A percentile compares a stretch with the other conserved stretches of the same genome.
Evolutionary conservation across 1,284 basidiomycete species (phyloP).

Genomic region (Ceratobasidium sp.): DNA sequence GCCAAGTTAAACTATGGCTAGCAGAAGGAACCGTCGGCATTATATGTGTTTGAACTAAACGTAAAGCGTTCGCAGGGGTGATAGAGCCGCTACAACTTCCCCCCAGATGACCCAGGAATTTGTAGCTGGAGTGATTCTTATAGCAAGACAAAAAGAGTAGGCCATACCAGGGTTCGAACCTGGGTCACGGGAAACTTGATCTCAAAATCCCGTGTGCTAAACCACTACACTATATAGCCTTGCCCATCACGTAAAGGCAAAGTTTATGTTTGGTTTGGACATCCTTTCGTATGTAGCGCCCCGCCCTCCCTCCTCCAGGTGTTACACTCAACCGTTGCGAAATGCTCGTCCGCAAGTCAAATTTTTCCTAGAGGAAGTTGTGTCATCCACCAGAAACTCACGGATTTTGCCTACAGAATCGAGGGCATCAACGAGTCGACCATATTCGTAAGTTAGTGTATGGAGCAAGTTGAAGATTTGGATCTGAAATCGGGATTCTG

Average conservation of each 20-base stretch:
- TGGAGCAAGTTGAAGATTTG: not conserved
- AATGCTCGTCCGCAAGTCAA: not conserved
- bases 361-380: not conserved
- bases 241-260: not conserved
- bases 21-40: too few relatives aligned
- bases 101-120: too few relatives aligned
- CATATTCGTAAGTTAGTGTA: too few relatives aligned
- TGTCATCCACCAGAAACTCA: not conserved
- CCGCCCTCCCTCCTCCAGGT: not conserved
- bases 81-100: too few relatives aligned
- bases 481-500: not conserved
- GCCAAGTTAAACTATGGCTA: too few relatives aligned
- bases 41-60: too few relatives aligned
- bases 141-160: conserved; percentile 2
- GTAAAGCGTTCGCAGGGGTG: too few relatives aligned
- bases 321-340: not conserved
- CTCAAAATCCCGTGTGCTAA: conserved; percentile 33
- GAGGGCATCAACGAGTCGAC: too few relatives aligned
- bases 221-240: conserved; percentile 35
- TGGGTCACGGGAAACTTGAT: conserved; percentile 8
- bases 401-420: not conserved
- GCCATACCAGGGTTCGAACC: conserved; percentile 30
- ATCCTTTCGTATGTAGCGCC: not conserved
- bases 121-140: too few relatives aligned
- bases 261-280: not conserved